These are phyloP conservation scores for Clonostachys chloroleuca DNA, from an alignment of 2,329 filamentous ascomycete genomes.

Conservation along the genomic window DNA sequence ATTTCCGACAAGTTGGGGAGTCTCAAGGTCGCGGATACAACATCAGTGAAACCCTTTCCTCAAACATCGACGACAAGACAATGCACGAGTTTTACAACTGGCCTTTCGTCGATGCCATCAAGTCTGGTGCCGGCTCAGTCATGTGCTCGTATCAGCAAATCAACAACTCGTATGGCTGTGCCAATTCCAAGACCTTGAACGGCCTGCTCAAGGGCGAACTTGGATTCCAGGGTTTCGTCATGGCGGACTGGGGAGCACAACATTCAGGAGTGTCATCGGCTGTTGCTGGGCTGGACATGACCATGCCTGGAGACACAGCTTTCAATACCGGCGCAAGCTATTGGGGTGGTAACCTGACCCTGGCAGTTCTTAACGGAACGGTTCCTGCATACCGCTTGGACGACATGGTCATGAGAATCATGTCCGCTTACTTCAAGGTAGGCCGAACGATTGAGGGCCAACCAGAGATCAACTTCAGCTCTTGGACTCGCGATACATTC, in stretches of 20 bases:
- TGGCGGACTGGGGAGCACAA: conserved; percentile 78
- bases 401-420: conserved; percentile 86
- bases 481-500: conserved; percentile 77
- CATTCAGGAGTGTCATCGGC: conserved; percentile 64
- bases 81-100: conserved; percentile 74
- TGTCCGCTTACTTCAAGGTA: conserved; percentile 66
- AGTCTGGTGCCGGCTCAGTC: conserved; percentile 58
- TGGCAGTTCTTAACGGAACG: conserved; percentile 85
- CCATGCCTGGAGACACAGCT: conserved; percentile 78
- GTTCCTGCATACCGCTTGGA: conserved; percentile 83
- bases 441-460: conserved; percentile 44
- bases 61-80: conserved; percentile 67
- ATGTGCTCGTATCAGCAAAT: conserved; percentile 73
- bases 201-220: conserved; percentile 74
- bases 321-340: conserved; percentile 71
- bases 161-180: conserved; percentile 77
- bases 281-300: conserved; percentile 75
- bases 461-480: conserved; percentile 73
- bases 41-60: conserved; percentile 54
- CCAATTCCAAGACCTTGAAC: conserved; percentile 75
- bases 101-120: conserved; percentile 72
- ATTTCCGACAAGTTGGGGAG: conserved; percentile 62
- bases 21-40: conserved; percentile 50
- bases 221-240: conserved; percentile 76
- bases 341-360: conserved; percentile 85